Base-by-base conservation (phyloP, 345 rosid genomes). In the Aquilaria malaccensis region DNA sequence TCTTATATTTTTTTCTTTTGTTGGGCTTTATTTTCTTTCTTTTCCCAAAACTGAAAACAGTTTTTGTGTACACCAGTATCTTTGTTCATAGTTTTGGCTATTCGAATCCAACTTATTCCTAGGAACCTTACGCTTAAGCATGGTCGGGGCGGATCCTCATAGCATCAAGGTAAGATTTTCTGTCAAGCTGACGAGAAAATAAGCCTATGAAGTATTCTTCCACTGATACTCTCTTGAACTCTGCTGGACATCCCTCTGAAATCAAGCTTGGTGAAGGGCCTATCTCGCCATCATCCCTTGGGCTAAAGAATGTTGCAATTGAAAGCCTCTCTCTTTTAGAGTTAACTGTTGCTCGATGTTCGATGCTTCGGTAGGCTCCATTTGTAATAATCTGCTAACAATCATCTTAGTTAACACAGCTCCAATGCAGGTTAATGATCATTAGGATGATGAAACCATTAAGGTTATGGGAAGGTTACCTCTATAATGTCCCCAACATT, bases 191-290 rank as follows among this genome's bases (percentile, higher is more conserved):
- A 4, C 69, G 77, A 60, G 75, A 14, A 59, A 81, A 80, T 48
- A 78, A 52, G 50, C 80, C 74, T 15, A 50, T 75, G 63, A 72
- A 68, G 73, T 61, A 78, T 10, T 78, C 79, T 70, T 76, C 71
- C 48, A 70, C 65, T 30, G 53, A 41, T 45, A 71, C 61, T 14
- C 59, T 76, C 45, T 43, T 74, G 57, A 76, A 84, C 48, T 72
- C 13, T 30, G 77, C 12, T 6, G 76, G 77, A 46, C 62, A 67
- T 33, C 63, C 32, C 41, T 45, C 31, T 0, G 72, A 70, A 13
- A 76, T 68, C 56, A 78, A 74, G 65, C 85, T 74, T 14, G 66
- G 41, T 22, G 87, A 81, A 0, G 90, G 83, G 9, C 77, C 75
- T 2, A 82, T 55, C n/a, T 68, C 64, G 2, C 79, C 67, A 47